Evolutionary conservation across 2,329 filamentous ascomycete species (phyloP).

Genomic region (Chaetothyriales sp.): DNA sequence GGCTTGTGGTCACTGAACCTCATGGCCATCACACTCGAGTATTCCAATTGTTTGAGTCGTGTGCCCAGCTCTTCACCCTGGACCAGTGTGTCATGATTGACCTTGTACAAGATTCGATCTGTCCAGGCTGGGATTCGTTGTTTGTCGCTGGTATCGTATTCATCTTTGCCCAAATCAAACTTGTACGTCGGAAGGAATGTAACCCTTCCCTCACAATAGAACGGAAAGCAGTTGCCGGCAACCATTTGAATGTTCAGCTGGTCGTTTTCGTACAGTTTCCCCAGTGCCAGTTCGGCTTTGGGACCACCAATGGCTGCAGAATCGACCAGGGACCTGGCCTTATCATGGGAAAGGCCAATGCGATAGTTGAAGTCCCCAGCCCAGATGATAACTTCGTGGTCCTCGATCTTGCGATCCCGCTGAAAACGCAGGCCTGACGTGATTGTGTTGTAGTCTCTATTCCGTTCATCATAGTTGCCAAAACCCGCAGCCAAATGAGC

Average conservation of each 20-base stretch:
- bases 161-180: conserved; percentile 75
- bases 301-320: conserved; percentile 64
- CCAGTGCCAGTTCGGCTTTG: conserved; percentile 45
- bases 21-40: conserved; percentile 68
- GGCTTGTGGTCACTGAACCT: conserved; percentile 92
- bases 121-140: conserved; percentile 93
- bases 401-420: conserved; percentile 74
- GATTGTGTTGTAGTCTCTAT: conserved; percentile 83
- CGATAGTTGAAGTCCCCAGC: conserved; percentile 97
- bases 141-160: conserved; percentile 87
- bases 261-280: conserved; percentile 18
- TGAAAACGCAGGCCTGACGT: conserved; percentile 79
- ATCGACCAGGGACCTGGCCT: conserved; percentile 58
- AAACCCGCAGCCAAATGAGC: conserved; percentile 94
- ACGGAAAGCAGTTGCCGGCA: conserved; percentile 72
- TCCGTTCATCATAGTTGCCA: conserved; percentile 89
- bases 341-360: conserved; percentile 69
- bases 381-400: conserved; percentile 87
- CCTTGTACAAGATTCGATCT: conserved; percentile 72
- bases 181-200: conserved; percentile 90
- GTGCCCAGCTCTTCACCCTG: conserved; percentile 35
- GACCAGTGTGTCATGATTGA: conserved; percentile 11
- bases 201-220: conserved; percentile 80
- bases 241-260: conserved; percentile 93
- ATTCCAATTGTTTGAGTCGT: conserved; percentile 68